Percentiles rank a stretch among this genome's conserved stretches.
phyloP scores from a whole-genome alignment of 305 asterid genomes.

The Petunia hybrid region DNA sequence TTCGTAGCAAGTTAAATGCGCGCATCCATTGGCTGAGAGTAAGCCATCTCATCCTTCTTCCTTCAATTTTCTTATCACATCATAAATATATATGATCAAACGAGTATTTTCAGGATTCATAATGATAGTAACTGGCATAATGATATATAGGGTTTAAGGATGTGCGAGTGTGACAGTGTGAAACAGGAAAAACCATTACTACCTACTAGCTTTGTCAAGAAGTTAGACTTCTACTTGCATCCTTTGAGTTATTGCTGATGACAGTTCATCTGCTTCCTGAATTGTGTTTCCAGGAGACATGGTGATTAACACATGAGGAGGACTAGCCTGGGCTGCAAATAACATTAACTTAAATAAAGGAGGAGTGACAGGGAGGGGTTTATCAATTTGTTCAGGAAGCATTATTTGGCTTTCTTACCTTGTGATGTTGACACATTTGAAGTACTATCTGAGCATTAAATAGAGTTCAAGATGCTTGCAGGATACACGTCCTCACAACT shows the following conservation, averaged over 20 bases:
- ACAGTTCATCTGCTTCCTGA: constrained; percentile 16
- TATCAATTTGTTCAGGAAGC: background rate
- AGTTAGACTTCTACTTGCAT: constrained; percentile 15
- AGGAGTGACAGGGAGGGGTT: constrained; percentile 5
- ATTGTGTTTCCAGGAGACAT: constrained; percentile 26
- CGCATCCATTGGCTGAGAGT: constrained; percentile 26
- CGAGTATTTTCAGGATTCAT: background rate
- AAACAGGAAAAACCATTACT: background rate
- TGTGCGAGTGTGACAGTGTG: background rate
- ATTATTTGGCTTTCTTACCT: constrained; percentile 9
- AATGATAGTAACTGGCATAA: constrained; percentile 6
- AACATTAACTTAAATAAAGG: background rate
- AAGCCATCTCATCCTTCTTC: background rate
- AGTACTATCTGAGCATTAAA: constrained; percentile 9
- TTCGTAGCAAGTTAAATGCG: background rate
- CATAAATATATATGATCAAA: background rate
- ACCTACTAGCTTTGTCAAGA: background rate
- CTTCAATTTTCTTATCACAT: background rate
- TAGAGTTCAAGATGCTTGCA: background rate
- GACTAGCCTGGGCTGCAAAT: constrained; percentile 4
- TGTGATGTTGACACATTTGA: background rate
- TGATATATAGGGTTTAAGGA: background rate
- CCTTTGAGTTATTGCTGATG: background rate
- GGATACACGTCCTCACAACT: background rate
- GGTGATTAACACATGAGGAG: background rate